A percentile compares a stretch with the other conserved stretches of the same genome.
phyloP scores from a whole-genome alignment of 2,329 filamentous ascomycete species.

The Cladosporium sp. region DNA sequence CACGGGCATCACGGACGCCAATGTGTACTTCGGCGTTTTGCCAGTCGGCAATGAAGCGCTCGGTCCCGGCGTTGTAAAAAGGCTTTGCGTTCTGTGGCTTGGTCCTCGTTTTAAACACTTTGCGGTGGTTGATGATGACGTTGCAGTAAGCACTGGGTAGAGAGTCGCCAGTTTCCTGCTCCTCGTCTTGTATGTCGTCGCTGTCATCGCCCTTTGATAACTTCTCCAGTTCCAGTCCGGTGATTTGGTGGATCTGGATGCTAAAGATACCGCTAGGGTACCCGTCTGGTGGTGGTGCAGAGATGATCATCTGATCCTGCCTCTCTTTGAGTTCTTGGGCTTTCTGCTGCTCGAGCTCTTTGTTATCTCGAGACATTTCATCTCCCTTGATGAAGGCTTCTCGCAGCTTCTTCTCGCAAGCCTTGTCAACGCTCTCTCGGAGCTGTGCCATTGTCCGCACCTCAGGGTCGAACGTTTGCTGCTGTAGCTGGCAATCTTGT shows the following conservation, averaged over 20 bases:
- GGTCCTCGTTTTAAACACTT: slow-evolving; percentile 67
- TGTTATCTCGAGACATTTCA: slow-evolving; percentile 27
- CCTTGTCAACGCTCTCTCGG: slow-evolving; percentile 55
- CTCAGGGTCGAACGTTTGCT: slow-evolving; percentile 60
- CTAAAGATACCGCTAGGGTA: slow-evolving; percentile 67
- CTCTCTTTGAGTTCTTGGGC: slow-evolving; percentile 61
- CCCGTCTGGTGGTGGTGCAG: slow-evolving; percentile 62
- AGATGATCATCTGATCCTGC: slow-evolving; percentile 65
- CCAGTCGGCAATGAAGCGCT: slow-evolving; percentile 71
- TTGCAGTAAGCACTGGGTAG: slow-evolving; percentile 71
- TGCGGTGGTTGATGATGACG: slow-evolving; percentile 71
- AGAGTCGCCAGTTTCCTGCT: slow-evolving; percentile 61
- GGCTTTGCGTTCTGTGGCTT: slow-evolving; percentile 78
- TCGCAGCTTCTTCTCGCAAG: slow-evolving; percentile 63
- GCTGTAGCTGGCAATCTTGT: slow-evolving; percentile 60
- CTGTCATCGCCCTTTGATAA: slow-evolving; percentile 57
- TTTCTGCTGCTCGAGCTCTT: slow-evolving; percentile 68
- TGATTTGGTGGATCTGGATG: slow-evolving; percentile 72
- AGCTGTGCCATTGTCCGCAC: slow-evolving; percentile 61
- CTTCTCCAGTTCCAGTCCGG: slow-evolving; percentile 62
- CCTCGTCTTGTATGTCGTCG: slow-evolving; percentile 51
- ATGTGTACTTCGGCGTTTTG: slow-evolving; percentile 66
- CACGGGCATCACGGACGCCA: slow-evolving; percentile 64
- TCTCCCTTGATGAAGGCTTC: slow-evolving; percentile 63
- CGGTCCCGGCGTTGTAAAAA: slow-evolving; percentile 75